phyloP scores from a whole-genome alignment of 1,139 yeast species.

The Suhomyces ambrosiae region DNA sequence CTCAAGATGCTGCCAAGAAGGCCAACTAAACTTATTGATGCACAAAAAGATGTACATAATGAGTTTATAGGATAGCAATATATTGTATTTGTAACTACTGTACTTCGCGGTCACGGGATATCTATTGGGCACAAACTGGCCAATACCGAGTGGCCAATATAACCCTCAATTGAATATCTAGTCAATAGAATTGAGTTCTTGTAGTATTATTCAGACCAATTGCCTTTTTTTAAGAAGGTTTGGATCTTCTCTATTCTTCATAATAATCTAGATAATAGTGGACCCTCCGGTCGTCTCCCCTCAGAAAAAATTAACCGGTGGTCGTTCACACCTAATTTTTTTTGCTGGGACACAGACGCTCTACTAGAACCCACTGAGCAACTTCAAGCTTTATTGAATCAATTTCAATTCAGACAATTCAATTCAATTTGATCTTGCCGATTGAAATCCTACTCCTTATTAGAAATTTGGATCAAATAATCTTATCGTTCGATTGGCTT shows the following conservation, averaged over 20 bases:
- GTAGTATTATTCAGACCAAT: too few relatives aligned
- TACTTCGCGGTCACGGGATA: too few relatives aligned
- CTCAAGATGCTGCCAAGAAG: conserved; percentile 97
- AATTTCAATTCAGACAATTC: neutral
- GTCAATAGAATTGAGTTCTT: too few relatives aligned
- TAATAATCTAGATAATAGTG: too few relatives aligned
- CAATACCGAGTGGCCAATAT: too few relatives aligned
- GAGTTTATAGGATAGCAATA: conserved; percentile 10
- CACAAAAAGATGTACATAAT: conserved; percentile 4
- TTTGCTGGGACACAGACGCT: conserved; percentile 10
- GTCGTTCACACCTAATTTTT: conserved; percentile 14
- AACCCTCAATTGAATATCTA: too few relatives aligned
- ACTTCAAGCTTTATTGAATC: conserved; percentile 1
- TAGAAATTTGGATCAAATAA: neutral
- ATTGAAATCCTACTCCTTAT: neutral
- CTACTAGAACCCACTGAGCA: conserved; percentile 5
- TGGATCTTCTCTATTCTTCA: too few relatives aligned
- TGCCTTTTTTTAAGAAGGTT: too few relatives aligned
- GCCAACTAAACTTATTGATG: conserved; percentile 40
- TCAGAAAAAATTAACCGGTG: conserved; percentile 5
- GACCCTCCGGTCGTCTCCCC: conserved; percentile 1
- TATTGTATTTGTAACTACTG: conserved; percentile 9
- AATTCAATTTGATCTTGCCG: neutral
- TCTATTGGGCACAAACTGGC: too few relatives aligned
- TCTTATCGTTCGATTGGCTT: neutral